A percentile compares a stretch with the other conserved stretches of the same genome.
Conservation (phyloP, 352 stramenopile species). For the Phytophthora sp. region DNA sequence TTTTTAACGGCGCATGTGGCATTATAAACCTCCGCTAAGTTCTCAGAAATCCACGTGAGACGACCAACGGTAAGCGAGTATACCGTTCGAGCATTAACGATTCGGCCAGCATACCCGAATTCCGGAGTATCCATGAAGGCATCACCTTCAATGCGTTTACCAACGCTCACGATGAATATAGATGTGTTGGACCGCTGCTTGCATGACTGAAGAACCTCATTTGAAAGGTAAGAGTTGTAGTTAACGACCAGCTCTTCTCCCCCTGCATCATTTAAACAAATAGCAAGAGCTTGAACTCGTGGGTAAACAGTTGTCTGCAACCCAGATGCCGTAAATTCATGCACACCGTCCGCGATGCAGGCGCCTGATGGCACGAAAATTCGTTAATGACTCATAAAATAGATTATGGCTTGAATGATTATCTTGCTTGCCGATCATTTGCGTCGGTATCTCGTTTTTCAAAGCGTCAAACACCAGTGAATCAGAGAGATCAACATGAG, state of each 20-base stretch:
- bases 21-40: conserved; percentile 8
- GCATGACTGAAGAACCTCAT: conserved; percentile 10
- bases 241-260: not conserved
- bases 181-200: conserved; percentile 12
- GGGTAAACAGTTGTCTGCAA: conserved; percentile 4
- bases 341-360: not conserved
- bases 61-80: conserved; percentile 31
- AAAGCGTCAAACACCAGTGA: conserved; percentile 6
- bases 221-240: not conserved
- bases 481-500: conserved; percentile 4
- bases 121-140: not conserved
- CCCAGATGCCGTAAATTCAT: not conserved
- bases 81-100: conserved; percentile 13
- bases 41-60: conserved; percentile 16
- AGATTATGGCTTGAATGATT: conserved; percentile 9
- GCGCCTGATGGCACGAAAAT: not conserved
- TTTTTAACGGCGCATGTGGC: not conserved
- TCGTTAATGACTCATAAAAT: not conserved
- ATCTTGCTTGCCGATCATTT: conserved; percentile 7
- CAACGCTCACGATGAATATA: conserved; percentile 20
- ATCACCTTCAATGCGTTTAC: conserved; percentile 18
- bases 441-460: conserved; percentile 7
- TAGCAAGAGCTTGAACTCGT: conserved; percentile 17
- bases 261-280: conserved; percentile 4
- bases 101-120: not conserved